A percentile compares a stretch with the other conserved stretches of the same genome.
phyloP scores from a whole-genome alignment of 2,329 filamentous ascomycete genomes.

The Pyricularia pennisetigena region DNA sequence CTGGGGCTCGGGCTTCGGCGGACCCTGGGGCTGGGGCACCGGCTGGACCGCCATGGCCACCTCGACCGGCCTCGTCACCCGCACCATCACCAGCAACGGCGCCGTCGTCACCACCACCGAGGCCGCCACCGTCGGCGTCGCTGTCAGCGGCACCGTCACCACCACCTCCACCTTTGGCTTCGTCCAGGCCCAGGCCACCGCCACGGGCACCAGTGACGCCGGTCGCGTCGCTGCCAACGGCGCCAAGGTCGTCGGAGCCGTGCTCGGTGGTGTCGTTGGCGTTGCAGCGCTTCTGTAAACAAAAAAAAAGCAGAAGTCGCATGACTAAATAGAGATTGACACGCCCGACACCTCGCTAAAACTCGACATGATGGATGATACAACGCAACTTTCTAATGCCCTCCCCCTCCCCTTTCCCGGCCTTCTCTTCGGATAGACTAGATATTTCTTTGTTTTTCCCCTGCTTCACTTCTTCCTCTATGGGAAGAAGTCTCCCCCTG shows the following conservation, averaged over 20 bases:
- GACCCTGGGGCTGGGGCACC: slow-evolving; percentile 22
- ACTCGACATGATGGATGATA: not conserved
- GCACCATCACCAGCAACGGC: slow-evolving; percentile 13
- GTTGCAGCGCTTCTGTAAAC: slow-evolving; percentile 18
- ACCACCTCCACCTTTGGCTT: slow-evolving; percentile 18
- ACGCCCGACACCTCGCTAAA: not conserved
- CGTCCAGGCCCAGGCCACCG: slow-evolving; percentile 6
- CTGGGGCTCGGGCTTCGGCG: slow-evolving; percentile 25
- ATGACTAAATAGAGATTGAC: not conserved
- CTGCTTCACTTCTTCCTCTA: not conserved
- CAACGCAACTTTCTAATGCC: not conserved
- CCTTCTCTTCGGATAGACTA: not conserved
- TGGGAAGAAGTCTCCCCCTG: not conserved
- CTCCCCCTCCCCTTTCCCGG: not conserved
- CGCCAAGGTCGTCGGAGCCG: slow-evolving; percentile 15
- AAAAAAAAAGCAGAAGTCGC: no score
- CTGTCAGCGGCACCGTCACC: slow-evolving; percentile 19
- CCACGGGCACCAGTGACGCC: slow-evolving; percentile 6
- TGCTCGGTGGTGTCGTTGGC: slow-evolving; percentile 18
- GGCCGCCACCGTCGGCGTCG: slow-evolving; percentile 18
- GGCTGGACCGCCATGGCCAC: slow-evolving; percentile 21
- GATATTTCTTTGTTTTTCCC: not conserved
- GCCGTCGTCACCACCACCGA: slow-evolving; percentile 16
- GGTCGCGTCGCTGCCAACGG: slow-evolving; percentile 5
- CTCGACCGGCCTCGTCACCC: slow-evolving; percentile 21